Evolutionary conservation across 2,329 filamentous ascomycete species (phyloP), one percentile per base, ranked within the genome.

Genomic region (Taxawa tesnikishii): DNA sequence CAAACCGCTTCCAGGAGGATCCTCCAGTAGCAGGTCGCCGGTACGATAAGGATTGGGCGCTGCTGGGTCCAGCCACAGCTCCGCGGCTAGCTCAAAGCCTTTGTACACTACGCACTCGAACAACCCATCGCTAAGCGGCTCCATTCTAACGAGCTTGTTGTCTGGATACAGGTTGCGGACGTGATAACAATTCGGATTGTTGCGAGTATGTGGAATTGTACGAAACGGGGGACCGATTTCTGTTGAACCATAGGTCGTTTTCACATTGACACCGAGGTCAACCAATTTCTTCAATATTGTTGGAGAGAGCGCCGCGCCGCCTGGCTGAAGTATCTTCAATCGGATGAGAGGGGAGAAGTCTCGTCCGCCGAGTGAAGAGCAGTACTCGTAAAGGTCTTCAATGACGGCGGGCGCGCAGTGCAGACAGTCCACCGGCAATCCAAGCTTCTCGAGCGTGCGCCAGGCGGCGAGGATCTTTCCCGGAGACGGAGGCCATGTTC

Each of bases 141-240:
- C 46, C 49, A 53, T 49, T 27, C 41, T 36, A 7, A 52, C 33
- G 0, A 33, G 25, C 2, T 33, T 18, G 5, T 26, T 29, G 10
- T 39, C 34, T 15, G 37, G 34, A 23, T 36, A 39, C 6, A 37
- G 24, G 13, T 19, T 30, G 17, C 45, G 40, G 23, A 50, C 47
- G 11, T 39, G 43, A 28, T 49, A 52, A 28, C 48, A 51, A 25
- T 43, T 37, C 7, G 44, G 39, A 28, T 47, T 50, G 6, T 42
- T 32, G 17, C 38, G 33, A 2, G 44, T 46, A 24, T 50, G 47
- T 2, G 47, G 45, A 15, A 54, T 46, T 18, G 48, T 45, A 4
- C 48, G 44, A 14, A 49, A 44, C 7, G 48, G 45, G n/a, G 49
- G 48, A 3, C 49, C 48, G 29, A 54, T 52, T 34, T 54, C 50